Base-by-base conservation (phyloP, 1,284 basidiomycete genomes). In the Ustilago loliicola region DNA sequence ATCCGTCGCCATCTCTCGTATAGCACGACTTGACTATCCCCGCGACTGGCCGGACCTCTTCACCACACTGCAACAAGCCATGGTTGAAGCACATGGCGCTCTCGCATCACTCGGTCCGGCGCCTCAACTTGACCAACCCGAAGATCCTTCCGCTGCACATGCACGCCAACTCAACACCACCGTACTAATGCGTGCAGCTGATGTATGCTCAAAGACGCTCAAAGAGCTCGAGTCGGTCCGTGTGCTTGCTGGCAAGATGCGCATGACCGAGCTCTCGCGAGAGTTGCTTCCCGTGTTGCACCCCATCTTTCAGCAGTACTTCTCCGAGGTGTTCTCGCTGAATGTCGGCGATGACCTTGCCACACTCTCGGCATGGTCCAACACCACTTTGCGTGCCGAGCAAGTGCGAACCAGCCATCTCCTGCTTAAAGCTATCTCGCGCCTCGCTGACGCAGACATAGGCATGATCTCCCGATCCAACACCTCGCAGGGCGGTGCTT, bases 211-310 rank as follows among this genome's bases (percentile, higher is more conserved):
- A 38, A 77, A 80, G 56, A 78, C 74, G 36, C 68, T 85, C 42
- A 86, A 85, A 72, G 83, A 85, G 61, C 80, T 86, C 47, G 78
- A 71, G 23, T 74, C 77, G 13, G 82, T 85, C 25, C 80, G 79
- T 29, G 69, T 86, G 7, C 68, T 85, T 11, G 81, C 84, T 11
- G 84, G 85, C 40, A 84, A 82, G 66, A 75, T 86, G 62, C 77
- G 83, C 30, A 85, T 86, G 84, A 75, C 84, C 30, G 82, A 85
- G 52, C 77, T 86, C 47, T 81, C 82, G n/a, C 62, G 68, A 11
- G 53, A 72, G 48, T 74, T 85, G 13, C 76, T 86, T 21, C 84
- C 84, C 5, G 69, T 66, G 4, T 75, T 86, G 6, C 80, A 81
- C 40, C 79, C 83, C 21, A 82, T 81, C 63, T 80, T 84, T 47